Conservation (phyloP, 23 red algal species). For the Gracilariopsis chorda region DNA sequence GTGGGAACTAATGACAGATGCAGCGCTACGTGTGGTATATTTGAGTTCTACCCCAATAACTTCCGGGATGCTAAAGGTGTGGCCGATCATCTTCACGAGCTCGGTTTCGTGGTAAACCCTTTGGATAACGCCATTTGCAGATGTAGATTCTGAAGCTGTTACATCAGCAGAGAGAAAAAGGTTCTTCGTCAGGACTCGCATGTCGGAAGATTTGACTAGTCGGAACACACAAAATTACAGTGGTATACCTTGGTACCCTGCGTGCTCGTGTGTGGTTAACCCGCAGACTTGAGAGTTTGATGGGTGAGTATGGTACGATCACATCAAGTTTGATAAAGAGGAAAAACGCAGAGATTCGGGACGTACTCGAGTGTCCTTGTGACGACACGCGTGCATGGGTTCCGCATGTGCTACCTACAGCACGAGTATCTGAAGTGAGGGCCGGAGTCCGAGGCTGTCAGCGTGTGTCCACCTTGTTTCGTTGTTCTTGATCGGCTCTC, state of each 20-base stretch:
- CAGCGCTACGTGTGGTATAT: slow-evolving; percentile 74
- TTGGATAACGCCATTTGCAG: slow-evolving; percentile 87
- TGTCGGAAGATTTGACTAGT: slow-evolving; percentile 71
- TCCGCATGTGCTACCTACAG: slow-evolving; percentile 44
- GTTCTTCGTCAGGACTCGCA: slow-evolving; percentile 54
- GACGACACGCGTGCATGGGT: slow-evolving; percentile 86
- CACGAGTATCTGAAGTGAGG: slow-evolving; percentile 76
- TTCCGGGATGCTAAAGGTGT: slow-evolving; percentile 81
- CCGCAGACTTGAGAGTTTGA: slow-evolving; percentile 44
- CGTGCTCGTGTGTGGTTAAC: slow-evolving; percentile 71
- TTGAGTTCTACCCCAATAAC: slow-evolving; percentile 75
- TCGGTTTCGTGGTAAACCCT: slow-evolving; percentile 91
- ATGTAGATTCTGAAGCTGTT: slow-evolving; percentile 58
- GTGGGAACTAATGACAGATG: slow-evolving; percentile 93
- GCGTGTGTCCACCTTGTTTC: slow-evolving; percentile 60
- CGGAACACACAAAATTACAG: slow-evolving; percentile 69
- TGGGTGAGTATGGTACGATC: slow-evolving; percentile 73
- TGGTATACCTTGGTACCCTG: slow-evolving; percentile 66
- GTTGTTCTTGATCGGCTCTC: slow-evolving; percentile 90
- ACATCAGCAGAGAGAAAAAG: slow-evolving; percentile 15
- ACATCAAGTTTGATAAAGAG: slow-evolving; percentile 95
- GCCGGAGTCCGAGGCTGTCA: slow-evolving; percentile 69
- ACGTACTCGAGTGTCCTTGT: slow-evolving; percentile 31
- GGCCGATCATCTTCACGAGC: slow-evolving; percentile 73
- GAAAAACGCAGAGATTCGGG: slow-evolving; percentile 53